Conservation (phyloP, 345 rosid species). For the Aurinia saxatilis region DNA sequence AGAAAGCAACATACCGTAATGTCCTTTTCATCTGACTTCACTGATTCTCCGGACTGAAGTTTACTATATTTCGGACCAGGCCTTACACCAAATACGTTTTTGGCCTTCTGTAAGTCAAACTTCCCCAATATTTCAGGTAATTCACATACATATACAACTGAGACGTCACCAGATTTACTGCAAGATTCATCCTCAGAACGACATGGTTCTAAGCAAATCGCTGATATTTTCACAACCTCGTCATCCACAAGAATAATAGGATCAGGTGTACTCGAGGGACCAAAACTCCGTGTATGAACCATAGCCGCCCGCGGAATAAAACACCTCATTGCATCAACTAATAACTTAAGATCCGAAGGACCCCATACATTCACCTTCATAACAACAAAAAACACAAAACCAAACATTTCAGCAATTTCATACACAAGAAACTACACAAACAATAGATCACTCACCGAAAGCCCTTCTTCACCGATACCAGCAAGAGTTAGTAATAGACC, state of each 20-base stretch:
- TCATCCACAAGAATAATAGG: constrained; percentile 62
- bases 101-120: constrained; percentile 76
- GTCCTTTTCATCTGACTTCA: constrained; percentile 59
- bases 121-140: constrained; percentile 79
- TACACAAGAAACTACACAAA: background rate
- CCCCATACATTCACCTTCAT: constrained; percentile 91
- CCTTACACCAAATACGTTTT: constrained; percentile 56
- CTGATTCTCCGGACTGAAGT: constrained; percentile 79
- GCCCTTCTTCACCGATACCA: constrained; percentile 87
- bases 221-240: constrained; percentile 85
- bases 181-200: constrained; percentile 28
- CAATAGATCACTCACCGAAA: constrained; percentile 54
- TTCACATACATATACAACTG: constrained; percentile 84
- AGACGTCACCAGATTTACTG: constrained; percentile 61
- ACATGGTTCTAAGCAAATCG: constrained; percentile 47
- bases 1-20: constrained; percentile 65
- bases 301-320: constrained; percentile 94
- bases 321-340: constrained; percentile 89
- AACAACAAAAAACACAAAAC: background rate
- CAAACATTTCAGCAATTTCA: background rate
- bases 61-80: constrained; percentile 77
- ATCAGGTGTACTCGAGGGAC: constrained; percentile 39
- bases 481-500: constrained; percentile 90
- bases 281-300: constrained; percentile 88
- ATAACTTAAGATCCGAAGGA: constrained; percentile 82